Percentiles rank a stretch among this genome's conserved stretches.
Conservation (phyloP, 2,329 filamentous ascomycete genomes). For the Arthroderma uncinatum region DNA sequence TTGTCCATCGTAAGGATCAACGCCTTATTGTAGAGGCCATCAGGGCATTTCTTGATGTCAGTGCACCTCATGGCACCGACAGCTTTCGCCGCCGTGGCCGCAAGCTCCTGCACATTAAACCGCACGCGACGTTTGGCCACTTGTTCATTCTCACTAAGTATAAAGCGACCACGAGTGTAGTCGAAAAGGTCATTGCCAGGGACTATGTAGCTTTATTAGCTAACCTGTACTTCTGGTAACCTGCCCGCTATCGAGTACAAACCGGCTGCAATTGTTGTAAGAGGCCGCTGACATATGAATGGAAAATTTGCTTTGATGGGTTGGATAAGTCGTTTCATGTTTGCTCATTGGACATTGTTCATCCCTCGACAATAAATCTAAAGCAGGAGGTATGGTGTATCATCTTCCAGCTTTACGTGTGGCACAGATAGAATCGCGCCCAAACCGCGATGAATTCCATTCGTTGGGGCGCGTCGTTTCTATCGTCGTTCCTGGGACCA, state of each 20-base stretch:
- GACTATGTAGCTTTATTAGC: background rate
- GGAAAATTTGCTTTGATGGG: background rate
- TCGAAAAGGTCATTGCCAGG: constrained; percentile 7
- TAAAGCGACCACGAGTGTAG: constrained; percentile 22
- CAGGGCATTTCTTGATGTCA: constrained; percentile 21
- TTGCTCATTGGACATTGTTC: too few species aligned
- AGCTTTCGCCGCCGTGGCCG: background rate
- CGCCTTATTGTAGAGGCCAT: constrained; percentile 22
- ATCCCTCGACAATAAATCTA: too few species aligned
- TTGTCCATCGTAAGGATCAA: constrained; percentile 19
- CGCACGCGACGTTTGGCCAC: constrained; percentile 19
- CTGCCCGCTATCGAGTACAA: too few species aligned
- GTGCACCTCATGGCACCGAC: background rate
- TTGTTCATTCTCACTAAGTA: constrained; percentile 23
- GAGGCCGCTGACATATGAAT: too few species aligned
- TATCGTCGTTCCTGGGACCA: too few species aligned
- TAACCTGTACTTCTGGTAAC: background rate
- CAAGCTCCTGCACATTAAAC: constrained; percentile 25
- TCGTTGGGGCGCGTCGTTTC: too few species aligned
- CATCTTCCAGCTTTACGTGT: too few species aligned
- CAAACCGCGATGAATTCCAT: too few species aligned
- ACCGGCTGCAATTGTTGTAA: background rate
- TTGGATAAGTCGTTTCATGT: too few species aligned
- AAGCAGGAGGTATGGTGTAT: too few species aligned
- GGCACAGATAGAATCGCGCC: too few species aligned